Evolutionary conservation across 2,329 filamentous ascomycete species (phyloP).

Genomic region (Dactylellina cionopaga): DNA sequence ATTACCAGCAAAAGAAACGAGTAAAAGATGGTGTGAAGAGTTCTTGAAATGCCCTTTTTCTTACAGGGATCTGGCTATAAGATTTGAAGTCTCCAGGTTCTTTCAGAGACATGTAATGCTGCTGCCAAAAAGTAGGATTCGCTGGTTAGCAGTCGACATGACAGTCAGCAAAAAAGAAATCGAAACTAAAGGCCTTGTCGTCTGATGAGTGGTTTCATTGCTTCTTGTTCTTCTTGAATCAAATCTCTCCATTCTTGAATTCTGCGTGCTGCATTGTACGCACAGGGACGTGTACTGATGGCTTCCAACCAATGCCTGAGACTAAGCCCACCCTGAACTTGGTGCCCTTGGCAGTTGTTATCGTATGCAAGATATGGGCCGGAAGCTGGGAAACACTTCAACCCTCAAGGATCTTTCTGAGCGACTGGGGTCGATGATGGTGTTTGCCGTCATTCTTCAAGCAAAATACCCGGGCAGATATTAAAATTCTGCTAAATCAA

Average conservation of each 20-base stretch:
- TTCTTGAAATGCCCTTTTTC: conserved; percentile 1
- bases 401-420: conserved; percentile 33
- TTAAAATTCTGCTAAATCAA: conserved; percentile 17
- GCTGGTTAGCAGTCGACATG: not conserved
- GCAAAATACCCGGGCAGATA: conserved; percentile 36
- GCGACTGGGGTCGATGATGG: conserved; percentile 27
- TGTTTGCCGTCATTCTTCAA: conserved; percentile 48
- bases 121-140: conserved; percentile 26
- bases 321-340: conserved; percentile 31
- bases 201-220: conserved; percentile 9
- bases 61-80: conserved; percentile 6
- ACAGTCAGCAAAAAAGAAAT: conserved; percentile 5
- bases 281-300: conserved; percentile 7
- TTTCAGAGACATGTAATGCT: conserved; percentile 21
- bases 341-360: conserved; percentile 39
- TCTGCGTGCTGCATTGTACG: conserved; percentile 36
- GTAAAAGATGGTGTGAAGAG: conserved; percentile 42
- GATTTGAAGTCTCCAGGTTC: conserved; percentile 7
- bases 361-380: conserved; percentile 51
- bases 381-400: conserved; percentile 34
- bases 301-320: not conserved
- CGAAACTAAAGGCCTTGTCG: conserved; percentile 15
- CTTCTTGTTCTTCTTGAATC: not conserved
- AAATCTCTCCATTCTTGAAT: not conserved
- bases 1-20: conserved; percentile 9